These are phyloP conservation scores for Basipetospora chlamydospora DNA, from an alignment of 2,329 filamentous ascomycete species.

Conservation along the genomic window DNA sequence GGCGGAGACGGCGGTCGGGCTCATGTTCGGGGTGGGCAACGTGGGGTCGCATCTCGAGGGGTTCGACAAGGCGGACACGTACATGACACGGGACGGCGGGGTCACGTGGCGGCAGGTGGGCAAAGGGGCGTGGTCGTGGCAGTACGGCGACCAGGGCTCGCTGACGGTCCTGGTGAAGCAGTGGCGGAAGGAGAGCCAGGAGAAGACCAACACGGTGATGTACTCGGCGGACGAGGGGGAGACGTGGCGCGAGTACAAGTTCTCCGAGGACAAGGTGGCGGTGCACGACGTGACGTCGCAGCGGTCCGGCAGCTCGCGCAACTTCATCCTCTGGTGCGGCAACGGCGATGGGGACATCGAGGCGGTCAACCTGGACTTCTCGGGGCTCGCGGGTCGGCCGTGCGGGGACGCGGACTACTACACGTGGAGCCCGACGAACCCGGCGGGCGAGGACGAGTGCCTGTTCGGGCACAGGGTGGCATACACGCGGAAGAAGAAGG, in stretches of 20 bases:
- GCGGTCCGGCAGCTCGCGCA: conserved; percentile 75
- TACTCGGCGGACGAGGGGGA: conserved; percentile 73
- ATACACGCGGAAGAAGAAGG: conserved; percentile 82
- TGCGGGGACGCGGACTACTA: conserved; percentile 67
- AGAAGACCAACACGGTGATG: conserved; percentile 53
- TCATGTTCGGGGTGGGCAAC: conserved; percentile 87
- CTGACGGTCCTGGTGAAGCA: conserved; percentile 79
- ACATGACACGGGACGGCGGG: conserved; percentile 83
- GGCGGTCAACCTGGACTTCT: conserved; percentile 80
- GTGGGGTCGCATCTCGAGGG: conserved; percentile 57
- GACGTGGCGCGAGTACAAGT: conserved; percentile 63
- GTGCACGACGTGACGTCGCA: conserved; percentile 77
- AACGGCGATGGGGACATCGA: conserved; percentile 40
- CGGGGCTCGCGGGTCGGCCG: conserved; percentile 55
- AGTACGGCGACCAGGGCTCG: conserved; percentile 89
- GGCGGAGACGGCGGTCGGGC: conserved; percentile 71
- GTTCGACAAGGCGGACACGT: conserved; percentile 68
- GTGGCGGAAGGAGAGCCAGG: conserved; percentile 46
- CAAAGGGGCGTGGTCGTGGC: conserved; percentile 83
- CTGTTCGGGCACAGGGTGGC: conserved; percentile 82
- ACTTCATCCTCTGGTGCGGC: conserved; percentile 81
- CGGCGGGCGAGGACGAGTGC: conserved; percentile 62
- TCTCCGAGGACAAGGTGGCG: conserved; percentile 54
- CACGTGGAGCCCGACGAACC: conserved; percentile 78
- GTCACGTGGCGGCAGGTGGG: conserved; percentile 74